phyloP scores from a whole-genome alignment of 176 grass and related monocot species.

The Areca catechu region DNA sequence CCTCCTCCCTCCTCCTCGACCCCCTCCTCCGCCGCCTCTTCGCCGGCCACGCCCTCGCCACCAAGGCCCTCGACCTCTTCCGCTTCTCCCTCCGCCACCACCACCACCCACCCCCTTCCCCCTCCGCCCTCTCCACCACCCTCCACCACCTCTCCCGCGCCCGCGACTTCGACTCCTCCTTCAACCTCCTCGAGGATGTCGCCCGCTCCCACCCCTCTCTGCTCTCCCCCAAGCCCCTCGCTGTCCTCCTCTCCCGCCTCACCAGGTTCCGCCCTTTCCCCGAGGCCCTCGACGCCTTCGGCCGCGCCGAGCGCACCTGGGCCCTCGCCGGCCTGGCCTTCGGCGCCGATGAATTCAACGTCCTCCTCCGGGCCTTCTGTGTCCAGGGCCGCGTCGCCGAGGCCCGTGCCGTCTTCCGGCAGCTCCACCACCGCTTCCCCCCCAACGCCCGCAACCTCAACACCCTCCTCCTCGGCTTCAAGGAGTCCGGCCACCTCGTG shows the following conservation, averaged over 20 bases:
- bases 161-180: slow-evolving; percentile 34
- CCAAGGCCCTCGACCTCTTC: slow-evolving; percentile 14
- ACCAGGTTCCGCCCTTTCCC: slow-evolving; percentile 32
- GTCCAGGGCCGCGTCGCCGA: slow-evolving; percentile 40
- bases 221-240: slow-evolving; percentile 47
- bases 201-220: slow-evolving; percentile 38
- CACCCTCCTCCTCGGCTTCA: slow-evolving; percentile 81
- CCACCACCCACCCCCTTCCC: slow-evolving; percentile 30
- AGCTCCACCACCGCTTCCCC: slow-evolving; percentile 38
- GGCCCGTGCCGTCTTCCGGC: slow-evolving; percentile 59
- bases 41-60: slow-evolving; percentile 29
- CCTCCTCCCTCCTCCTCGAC: slow-evolving; percentile 46
- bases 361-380: slow-evolving; percentile 63
- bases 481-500: slow-evolving; percentile 53
- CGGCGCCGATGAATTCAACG: slow-evolving; percentile 60
- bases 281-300: slow-evolving; percentile 43
- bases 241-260: slow-evolving; percentile 46
- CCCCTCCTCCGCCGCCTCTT: slow-evolving; percentile 42
- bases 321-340: slow-evolving; percentile 41
- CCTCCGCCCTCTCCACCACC: slow-evolving; percentile 25
- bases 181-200: slow-evolving; percentile 17
- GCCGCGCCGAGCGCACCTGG: slow-evolving; percentile 44
- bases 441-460: slow-evolving; percentile 63
- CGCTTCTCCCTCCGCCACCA: slow-evolving; percentile 25
- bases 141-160: slow-evolving; percentile 34